Evolutionary conservation across 306 rosid species (phyloP).

Genomic region (Albizia julibrissin): DNA sequence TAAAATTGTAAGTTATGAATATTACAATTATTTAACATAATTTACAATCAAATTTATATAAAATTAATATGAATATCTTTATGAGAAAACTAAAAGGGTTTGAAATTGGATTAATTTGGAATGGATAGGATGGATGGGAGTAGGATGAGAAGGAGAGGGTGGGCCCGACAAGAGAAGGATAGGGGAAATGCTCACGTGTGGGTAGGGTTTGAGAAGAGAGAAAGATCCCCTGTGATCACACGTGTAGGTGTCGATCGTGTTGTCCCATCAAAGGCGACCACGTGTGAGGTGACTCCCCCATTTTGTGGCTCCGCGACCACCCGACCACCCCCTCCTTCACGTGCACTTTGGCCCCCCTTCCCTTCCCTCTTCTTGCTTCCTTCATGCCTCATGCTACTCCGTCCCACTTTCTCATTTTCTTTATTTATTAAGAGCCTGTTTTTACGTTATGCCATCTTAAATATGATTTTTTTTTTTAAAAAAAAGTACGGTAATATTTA

Average conservation of each 20-base stretch:
- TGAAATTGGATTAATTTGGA: not conserved
- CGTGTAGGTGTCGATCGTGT: constrained; percentile 32
- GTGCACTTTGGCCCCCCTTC: constrained; percentile 4
- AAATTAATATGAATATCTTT: no score
- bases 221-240: constrained; percentile 23
- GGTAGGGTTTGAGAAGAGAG: constrained; percentile 20
- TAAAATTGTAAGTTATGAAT: no score
- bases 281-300: constrained; percentile 40
- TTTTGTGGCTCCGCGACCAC: not conserved
- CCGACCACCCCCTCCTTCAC: constrained; percentile 31
- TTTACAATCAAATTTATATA: no score
- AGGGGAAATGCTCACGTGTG: constrained; percentile 48
- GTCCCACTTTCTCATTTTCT: not conserved
- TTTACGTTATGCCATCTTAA: no score
- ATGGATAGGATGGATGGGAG: not conserved
- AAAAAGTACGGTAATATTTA: no score
- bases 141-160: not conserved
- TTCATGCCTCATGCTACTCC: not conserved
- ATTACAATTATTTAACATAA: no score
- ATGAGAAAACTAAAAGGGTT: not conserved
- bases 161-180: constrained; percentile 47
- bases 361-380: not conserved
- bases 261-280: constrained; percentile 20
- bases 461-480: no score
- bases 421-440: not conserved